These are phyloP conservation scores for Lojkania enalia DNA, from an alignment of 2,329 filamentous ascomycete genomes.

Conservation along the genomic window DNA sequence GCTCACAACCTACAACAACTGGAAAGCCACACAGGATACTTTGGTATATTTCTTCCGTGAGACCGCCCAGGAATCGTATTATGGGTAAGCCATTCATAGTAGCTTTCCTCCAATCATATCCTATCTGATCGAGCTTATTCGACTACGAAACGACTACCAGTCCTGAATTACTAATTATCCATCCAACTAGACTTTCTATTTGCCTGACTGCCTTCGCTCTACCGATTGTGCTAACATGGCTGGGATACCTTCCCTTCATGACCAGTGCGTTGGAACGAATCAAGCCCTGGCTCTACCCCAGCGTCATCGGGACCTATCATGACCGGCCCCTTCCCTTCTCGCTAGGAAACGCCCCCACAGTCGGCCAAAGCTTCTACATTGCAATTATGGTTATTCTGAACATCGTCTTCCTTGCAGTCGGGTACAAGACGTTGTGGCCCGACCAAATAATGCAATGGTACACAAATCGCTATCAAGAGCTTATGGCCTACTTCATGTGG, in stretches of 20 bases:
- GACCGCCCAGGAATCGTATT: too few relatives aligned
- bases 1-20: slow-evolving; percentile 4
- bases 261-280: slow-evolving; percentile 7
- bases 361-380: slow-evolving; percentile 52
- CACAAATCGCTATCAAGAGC: slow-evolving; percentile 16
- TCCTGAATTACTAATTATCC: too few relatives aligned
- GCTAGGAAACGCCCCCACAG: slow-evolving; percentile 44
- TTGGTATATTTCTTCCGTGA: too few relatives aligned
- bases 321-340: slow-evolving; percentile 11
- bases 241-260: slow-evolving; percentile 14
- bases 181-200: slow-evolving; percentile 15
- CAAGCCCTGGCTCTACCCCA: slow-evolving; percentile 17
- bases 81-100: too few relatives aligned
- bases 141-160: too few relatives aligned
- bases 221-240: slow-evolving; percentile 12
- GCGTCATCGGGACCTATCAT: slow-evolving; percentile 15
- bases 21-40: too few relatives aligned
- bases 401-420: slow-evolving; percentile 22
- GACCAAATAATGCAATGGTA: too few relatives aligned
- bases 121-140: too few relatives aligned
- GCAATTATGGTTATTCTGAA: slow-evolving; percentile 25
- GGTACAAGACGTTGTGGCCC: too few relatives aligned
- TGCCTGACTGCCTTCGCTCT: slow-evolving; percentile 16
- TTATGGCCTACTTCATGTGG: slow-evolving; percentile 44
- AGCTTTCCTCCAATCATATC: too few relatives aligned